Evolutionary conservation across 192 early-diverging fungal genomes (phyloP), one percentile per base, ranked within the genome.

Genomic region (Lunasporangiospora selenospora): DNA sequence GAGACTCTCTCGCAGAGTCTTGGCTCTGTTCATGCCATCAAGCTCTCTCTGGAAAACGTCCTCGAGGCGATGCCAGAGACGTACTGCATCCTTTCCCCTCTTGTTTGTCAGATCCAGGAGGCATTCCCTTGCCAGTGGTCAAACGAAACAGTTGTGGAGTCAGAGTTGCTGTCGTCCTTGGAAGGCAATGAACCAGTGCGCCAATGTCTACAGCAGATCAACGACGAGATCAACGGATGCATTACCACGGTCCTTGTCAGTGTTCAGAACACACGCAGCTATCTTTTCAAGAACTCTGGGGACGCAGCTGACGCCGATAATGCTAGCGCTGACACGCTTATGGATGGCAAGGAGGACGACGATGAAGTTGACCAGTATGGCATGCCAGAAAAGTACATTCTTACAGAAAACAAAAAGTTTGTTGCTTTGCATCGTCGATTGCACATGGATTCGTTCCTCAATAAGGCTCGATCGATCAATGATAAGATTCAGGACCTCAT

Each of bases 311-410:
- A 77, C 37, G 32, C 69, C 1, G 53, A 77, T 16, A 69, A 87
- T 23, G 82, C 83, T 37, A 48, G 57, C 0, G 75, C 80, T 21
- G 52, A 83, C 9, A 57, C 85, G 19, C 54, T 70, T 11, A 77
- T 80, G 32, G 78, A 83, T 60, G 76, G 69, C 26, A 37, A 82
- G 30, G 63, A 32, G n/a, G 76, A 49, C 34, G 79, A 73, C 7
- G 75, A 77, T 13, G 52, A 62, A 23, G 64, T 77, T 11, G 62
- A 77, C 26, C 76, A 73, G 33, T 76, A 79, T 23, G 75, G 80
- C 24, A 80, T 83, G 77, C 56, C 62, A 29, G 78, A 85, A 48
- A 69, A 77, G 32, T 77, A 75, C 30, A 83, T 85, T 32, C 62
- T 55, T 2, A 53, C 50, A 56, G 71, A 56, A 46, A 65, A 36